Percentiles rank a stretch among this genome's conserved stretches.
These are phyloP conservation scores for Heliamphora exappendiculata DNA, from an alignment of 148 eudicot species.

Conservation along the genomic window DNA sequence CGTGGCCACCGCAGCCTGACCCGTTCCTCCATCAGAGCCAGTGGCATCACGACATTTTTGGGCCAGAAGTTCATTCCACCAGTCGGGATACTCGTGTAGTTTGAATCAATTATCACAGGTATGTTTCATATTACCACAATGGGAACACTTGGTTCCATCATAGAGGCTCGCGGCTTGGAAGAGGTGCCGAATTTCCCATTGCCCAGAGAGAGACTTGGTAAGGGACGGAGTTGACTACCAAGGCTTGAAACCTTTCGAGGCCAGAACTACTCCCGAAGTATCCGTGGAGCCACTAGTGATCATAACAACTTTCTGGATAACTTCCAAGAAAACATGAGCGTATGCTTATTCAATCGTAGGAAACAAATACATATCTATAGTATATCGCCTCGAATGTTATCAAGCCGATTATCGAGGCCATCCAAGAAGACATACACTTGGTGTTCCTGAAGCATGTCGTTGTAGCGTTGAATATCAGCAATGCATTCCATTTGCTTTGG, in stretches of 20 bases:
- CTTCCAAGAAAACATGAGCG: not conserved
- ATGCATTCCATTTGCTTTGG: not conserved
- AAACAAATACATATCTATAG: not conserved
- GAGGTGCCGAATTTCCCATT: not conserved
- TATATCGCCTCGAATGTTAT: not conserved
- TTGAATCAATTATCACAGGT: not conserved
- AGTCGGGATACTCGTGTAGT: slow-evolving; percentile 6
- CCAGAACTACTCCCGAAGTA: not conserved
- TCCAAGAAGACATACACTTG: not conserved
- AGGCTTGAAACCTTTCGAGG: not conserved
- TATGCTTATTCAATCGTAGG: not conserved
- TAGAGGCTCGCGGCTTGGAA: not conserved
- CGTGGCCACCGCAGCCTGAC: not conserved
- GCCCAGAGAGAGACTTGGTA: not conserved
- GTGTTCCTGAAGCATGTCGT: not conserved
- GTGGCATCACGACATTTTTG: not conserved
- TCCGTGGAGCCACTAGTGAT: not conserved
- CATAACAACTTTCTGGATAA: not conserved
- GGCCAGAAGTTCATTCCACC: slow-evolving; percentile 1
- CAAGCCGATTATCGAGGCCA: not conserved
- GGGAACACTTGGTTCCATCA: not conserved
- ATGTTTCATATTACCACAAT: not conserved
- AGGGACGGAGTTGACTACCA: not conserved
- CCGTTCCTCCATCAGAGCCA: not conserved
- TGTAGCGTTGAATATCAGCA: not conserved